phyloP scores from a whole-genome alignment of 2,329 filamentous ascomycete species.

The Thermoascus crustaceus region DNA sequence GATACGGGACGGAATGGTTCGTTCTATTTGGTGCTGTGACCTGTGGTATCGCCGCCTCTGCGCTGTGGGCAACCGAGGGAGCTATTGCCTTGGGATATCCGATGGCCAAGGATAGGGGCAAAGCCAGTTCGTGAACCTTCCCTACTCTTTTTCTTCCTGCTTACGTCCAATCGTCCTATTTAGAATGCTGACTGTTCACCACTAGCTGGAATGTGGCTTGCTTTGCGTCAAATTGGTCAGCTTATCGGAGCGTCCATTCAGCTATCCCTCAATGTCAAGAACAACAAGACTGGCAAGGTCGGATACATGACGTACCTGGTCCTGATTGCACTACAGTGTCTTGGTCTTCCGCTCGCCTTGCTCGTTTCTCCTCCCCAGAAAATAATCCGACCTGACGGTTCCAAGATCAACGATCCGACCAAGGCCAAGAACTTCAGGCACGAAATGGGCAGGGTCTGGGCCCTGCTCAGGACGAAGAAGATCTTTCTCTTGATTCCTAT shows the following conservation, averaged over 20 bases:
- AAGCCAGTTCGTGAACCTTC: constrained; percentile 25
- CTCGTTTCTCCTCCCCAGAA: constrained; percentile 41
- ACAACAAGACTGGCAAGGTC: constrained; percentile 38
- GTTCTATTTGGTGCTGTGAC: constrained; percentile 36
- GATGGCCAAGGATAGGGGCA: constrained; percentile 39
- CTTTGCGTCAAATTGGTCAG: constrained; percentile 45
- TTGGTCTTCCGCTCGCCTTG: constrained; percentile 40
- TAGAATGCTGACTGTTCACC: too few species aligned
- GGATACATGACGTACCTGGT: constrained; percentile 35
- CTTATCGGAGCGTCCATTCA: constrained; percentile 46
- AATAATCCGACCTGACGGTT: constrained; percentile 35
- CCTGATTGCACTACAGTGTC: constrained; percentile 32
- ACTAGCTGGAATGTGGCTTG: constrained; percentile 48
- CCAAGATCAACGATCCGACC: constrained; percentile 17
- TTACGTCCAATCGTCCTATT: constrained; percentile 10
- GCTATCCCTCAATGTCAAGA: constrained; percentile 41
- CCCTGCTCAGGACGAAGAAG: constrained; percentile 35
- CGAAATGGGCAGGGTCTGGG: constrained; percentile 32
- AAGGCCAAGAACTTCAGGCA: constrained; percentile 21
- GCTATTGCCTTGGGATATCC: constrained; percentile 39
- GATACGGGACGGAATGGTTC: constrained; percentile 38
- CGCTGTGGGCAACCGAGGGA: constrained; percentile 35
- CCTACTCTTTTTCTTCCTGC: background rate
- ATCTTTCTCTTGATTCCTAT: constrained; percentile 45
- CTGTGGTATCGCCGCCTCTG: constrained; percentile 35